These are phyloP conservation scores for Kwoniella sp. DNA, from an alignment of 768 basidiomycete genomes.

Conservation along the genomic window DNA sequence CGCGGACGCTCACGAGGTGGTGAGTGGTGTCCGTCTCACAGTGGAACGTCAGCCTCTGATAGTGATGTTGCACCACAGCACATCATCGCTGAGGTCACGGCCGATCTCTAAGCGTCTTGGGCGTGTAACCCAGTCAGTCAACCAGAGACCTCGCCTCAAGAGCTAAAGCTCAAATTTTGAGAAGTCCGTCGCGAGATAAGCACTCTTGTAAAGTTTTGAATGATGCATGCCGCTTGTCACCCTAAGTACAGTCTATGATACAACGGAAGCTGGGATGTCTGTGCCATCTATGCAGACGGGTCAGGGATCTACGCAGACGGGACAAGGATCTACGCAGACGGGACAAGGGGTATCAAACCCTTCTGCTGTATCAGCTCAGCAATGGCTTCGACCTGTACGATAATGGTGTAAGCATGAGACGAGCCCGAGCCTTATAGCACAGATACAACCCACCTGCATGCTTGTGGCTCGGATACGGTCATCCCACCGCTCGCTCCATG, in stretches of 20 bases:
- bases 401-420: background rate
- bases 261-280: no score
- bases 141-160: no score
- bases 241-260: no score
- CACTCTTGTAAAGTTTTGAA: no score
- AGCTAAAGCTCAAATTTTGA: no score
- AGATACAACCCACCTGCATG: conserved; percentile 63
- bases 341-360: conserved; percentile 14
- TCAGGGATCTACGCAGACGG: no score
- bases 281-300: no score
- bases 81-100: conserved; percentile 8
- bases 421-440: background rate
- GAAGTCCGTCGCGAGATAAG: no score
- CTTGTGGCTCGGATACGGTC: conserved; percentile 83
- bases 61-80: background rate
- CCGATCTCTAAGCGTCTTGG: conserved; percentile 3
- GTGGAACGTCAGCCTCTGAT: background rate
- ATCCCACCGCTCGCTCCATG: conserved; percentile 95
- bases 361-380: conserved; percentile 20
- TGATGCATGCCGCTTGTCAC: no score
- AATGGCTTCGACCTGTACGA: conserved; percentile 19
- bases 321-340: background rate
- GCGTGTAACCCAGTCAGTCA: background rate
- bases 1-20: conserved; percentile 20
- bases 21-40: conserved; percentile 16